Percentiles rank a stretch among this genome's conserved stretches.
phyloP scores from a whole-genome alignment of 331 rosid species.

The Quercus tomentella region DNA sequence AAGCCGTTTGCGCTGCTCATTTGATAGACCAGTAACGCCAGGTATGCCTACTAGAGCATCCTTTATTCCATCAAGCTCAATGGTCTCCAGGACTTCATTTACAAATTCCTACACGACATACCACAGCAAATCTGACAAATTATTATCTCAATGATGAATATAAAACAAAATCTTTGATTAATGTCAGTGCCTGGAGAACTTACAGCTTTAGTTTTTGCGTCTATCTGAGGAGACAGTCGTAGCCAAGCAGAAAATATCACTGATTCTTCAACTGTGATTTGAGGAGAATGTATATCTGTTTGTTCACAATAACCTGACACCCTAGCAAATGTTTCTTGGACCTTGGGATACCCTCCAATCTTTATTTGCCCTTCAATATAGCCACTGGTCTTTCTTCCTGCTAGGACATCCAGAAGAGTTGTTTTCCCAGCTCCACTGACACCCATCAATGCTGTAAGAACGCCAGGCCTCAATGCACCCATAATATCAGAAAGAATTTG shows the following conservation, averaged over 20 bases:
- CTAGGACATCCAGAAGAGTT: not conserved
- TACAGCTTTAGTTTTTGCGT: conserved; percentile 40
- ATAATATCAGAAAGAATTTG: conserved; percentile 14
- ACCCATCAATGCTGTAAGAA: conserved; percentile 8
- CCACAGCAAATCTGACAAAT: not conserved
- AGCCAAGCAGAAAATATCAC: conserved; percentile 56
- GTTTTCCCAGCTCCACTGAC: conserved; percentile 6
- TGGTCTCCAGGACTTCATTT: conserved; percentile 2
- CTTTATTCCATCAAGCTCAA: not conserved
- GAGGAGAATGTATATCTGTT: conserved; percentile 1
- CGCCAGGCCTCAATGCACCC: not conserved
- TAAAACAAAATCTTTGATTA: not conserved
- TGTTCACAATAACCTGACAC: conserved; percentile 53
- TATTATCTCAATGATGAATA: not conserved
- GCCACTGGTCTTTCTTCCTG: not conserved
- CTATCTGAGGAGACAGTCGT: conserved; percentile 41
- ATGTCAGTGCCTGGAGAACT: not conserved
- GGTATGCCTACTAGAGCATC: not conserved
- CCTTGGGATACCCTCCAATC: conserved; percentile 9
- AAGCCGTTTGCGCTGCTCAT: conserved; percentile 7
- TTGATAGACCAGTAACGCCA: conserved; percentile 2
- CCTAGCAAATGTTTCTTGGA: conserved; percentile 4
- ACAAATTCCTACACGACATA: conserved; percentile 38
- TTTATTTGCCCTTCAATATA: not conserved
- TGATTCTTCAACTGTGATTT: not conserved